Percentiles rank a stretch among this genome's conserved stretches.
These are phyloP conservation scores for Fagus crenata DNA, from an alignment of 306 rosid species.

Conservation along the genomic window DNA sequence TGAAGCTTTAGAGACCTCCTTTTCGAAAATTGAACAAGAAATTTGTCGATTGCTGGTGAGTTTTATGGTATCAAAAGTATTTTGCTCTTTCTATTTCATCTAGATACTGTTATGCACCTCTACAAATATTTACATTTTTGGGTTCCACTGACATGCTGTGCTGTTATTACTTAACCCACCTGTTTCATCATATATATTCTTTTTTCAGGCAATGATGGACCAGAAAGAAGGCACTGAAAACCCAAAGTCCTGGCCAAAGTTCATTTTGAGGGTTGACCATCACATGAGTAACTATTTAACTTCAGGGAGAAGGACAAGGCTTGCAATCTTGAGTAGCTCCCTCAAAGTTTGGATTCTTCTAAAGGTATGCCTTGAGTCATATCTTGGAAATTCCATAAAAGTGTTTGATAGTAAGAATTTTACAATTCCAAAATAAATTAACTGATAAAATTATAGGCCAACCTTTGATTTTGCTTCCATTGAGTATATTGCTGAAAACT, in stretches of 20 bases:
- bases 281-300: slow-evolving; percentile 82
- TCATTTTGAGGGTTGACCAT: slow-evolving; percentile 77
- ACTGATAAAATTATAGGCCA: not conserved
- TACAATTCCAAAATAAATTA: slow-evolving; percentile 16
- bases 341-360: slow-evolving; percentile 91
- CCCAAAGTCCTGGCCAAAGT: slow-evolving; percentile 90
- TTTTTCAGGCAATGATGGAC: slow-evolving; percentile 67
- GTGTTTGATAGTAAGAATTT: slow-evolving; percentile 7
- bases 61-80: not conserved
- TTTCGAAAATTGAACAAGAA: slow-evolving; percentile 96
- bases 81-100: not conserved
- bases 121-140: not conserved
- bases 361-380: slow-evolving; percentile 55
- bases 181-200: not conserved
- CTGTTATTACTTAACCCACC: not conserved
- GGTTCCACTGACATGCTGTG: not conserved
- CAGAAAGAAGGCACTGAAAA: slow-evolving; percentile 62
- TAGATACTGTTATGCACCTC: not conserved
- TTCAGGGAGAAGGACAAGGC: slow-evolving; percentile 79
- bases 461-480: not conserved
- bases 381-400: slow-evolving; percentile 18
- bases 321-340: slow-evolving; percentile 86
- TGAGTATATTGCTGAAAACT: not conserved
- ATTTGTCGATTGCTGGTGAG: slow-evolving; percentile 83
- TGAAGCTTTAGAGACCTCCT: slow-evolving; percentile 92